These are phyloP conservation scores for Coniochaeta sp. DNA, from an alignment of 2,329 filamentous ascomycete species.

Conservation along the genomic window DNA sequence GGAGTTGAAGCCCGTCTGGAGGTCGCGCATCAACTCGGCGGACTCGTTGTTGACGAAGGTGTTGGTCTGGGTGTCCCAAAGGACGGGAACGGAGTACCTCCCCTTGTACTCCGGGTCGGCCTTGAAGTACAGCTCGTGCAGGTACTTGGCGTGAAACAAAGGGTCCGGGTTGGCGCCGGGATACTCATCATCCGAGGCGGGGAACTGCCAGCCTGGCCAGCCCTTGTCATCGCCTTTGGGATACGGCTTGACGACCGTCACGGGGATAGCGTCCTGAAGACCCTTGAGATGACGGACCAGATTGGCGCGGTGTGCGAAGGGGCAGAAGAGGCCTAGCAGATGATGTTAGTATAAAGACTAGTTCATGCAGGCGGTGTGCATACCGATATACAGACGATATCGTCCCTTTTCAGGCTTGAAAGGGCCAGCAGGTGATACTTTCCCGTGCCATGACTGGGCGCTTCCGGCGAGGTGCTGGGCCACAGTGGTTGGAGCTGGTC, in stretches of 20 bases:
- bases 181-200: conserved; percentile 43
- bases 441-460: conserved; percentile 19
- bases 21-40: conserved; percentile 48
- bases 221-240: conserved; percentile 58
- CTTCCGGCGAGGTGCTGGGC: conserved; percentile 13
- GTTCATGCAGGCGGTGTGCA: neutral
- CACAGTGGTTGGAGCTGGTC: conserved; percentile 10
- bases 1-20: conserved; percentile 48
- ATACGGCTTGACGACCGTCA: conserved; percentile 57
- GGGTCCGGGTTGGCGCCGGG: conserved; percentile 53
- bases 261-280: conserved; percentile 43
- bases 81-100: conserved; percentile 51
- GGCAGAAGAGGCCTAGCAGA: conserved; percentile 52
- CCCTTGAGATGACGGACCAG: conserved; percentile 51
- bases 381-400: conserved; percentile 21
- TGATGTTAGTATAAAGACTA: conserved; percentile 5
- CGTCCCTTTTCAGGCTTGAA: conserved; percentile 17
- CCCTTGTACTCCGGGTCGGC: conserved; percentile 54
- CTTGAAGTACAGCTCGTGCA: conserved; percentile 57
- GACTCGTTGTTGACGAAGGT: conserved; percentile 57
- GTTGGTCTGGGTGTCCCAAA: conserved; percentile 53
- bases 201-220: conserved; percentile 58
- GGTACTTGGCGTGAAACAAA: conserved; percentile 49
- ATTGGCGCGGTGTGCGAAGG: conserved; percentile 56
- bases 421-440: conserved; percentile 14